Percentiles rank a stretch among this genome's conserved stretches.
Conservation (phyloP, 345 rosid species). For the Corchorus olitorius region DNA sequence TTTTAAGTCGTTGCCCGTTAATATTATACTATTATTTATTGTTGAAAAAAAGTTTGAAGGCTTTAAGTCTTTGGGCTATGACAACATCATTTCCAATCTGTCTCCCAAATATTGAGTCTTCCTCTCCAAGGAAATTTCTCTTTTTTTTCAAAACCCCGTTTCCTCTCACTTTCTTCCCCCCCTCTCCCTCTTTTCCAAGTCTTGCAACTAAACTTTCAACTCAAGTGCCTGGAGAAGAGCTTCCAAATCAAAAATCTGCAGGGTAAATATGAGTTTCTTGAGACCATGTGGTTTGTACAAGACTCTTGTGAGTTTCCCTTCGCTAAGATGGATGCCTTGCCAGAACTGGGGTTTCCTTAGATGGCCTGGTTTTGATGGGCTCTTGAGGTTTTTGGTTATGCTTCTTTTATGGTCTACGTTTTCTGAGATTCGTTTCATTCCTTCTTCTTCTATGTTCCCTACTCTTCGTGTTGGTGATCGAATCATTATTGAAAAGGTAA, state of each 20-base stretch:
- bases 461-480: conserved; percentile 53
- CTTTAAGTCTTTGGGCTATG: background rate
- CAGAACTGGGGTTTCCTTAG: conserved; percentile 47
- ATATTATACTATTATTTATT: too few species aligned
- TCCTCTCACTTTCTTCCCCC: background rate
- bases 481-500: conserved; percentile 46
- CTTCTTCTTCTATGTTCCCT: conserved; percentile 51
- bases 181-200: background rate
- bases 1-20: too few species aligned
- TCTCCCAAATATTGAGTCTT: background rate
- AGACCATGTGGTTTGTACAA: conserved; percentile 36
- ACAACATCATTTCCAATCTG: background rate
- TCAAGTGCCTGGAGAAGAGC: background rate
- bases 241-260: background rate
- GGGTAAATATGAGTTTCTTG: conserved; percentile 39
- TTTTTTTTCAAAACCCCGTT: background rate
- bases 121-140: background rate
- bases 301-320: conserved; percentile 19
- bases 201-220: background rate
- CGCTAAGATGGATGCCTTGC: conserved; percentile 44
- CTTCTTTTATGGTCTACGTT: conserved; percentile 40
- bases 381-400: conserved; percentile 28
- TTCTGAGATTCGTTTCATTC: conserved; percentile 23
- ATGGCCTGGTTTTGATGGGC: conserved; percentile 46
- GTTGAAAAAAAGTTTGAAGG: too few species aligned